phyloP scores from a whole-genome alignment of 176 grass and related monocot genomes.

The Poa annua region DNA sequence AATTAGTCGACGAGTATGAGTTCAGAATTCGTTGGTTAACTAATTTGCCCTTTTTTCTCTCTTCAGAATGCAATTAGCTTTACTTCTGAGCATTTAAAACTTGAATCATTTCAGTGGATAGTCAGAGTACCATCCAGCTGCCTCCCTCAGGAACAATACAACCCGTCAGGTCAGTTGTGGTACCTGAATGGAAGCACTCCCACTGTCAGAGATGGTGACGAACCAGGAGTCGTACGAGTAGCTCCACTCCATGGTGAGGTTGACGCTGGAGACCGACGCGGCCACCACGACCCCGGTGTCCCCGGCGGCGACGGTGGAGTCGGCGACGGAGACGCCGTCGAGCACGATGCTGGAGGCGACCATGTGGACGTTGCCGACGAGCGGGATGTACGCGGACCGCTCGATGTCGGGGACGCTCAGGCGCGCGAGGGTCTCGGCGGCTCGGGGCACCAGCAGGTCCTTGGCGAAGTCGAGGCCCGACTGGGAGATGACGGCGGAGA shows the following conservation, averaged over 20 bases:
- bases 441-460: slow-evolving; percentile 69
- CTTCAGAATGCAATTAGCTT: background rate
- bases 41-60: background rate
- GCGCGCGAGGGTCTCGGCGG: slow-evolving; percentile 53
- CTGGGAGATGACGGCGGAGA: slow-evolving; percentile 76
- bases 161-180: background rate
- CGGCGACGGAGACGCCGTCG: slow-evolving; percentile 41
- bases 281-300: slow-evolving; percentile 74
- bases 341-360: slow-evolving; percentile 62
- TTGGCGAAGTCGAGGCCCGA: slow-evolving; percentile 85
- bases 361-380: slow-evolving; percentile 69
- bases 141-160: background rate
- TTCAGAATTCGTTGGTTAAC: background rate
- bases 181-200: slow-evolving; percentile 86
- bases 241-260: slow-evolving; percentile 76
- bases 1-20: background rate
- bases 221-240: slow-evolving; percentile 77
- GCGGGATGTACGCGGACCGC: slow-evolving; percentile 58
- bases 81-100: background rate
- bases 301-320: slow-evolving; percentile 57
- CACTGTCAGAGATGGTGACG: slow-evolving; percentile 68
- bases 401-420: slow-evolving; percentile 75
- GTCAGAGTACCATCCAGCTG: background rate
- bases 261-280: slow-evolving; percentile 67
- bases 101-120: background rate